These are phyloP conservation scores for Steccherinum ochraceum DNA, from an alignment of 768 basidiomycete species.

Conservation along the genomic window DNA sequence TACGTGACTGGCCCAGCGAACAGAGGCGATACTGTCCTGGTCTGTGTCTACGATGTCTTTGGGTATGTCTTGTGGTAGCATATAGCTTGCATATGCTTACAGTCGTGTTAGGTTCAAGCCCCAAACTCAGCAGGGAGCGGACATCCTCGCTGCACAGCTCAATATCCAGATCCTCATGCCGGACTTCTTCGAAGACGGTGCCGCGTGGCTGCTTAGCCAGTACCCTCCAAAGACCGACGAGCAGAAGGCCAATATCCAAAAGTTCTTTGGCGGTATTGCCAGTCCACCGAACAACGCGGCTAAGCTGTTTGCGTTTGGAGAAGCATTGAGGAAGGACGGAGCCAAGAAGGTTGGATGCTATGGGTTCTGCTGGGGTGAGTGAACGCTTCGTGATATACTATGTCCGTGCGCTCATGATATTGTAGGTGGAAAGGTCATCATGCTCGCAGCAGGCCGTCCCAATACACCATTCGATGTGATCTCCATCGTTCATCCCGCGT, in stretches of 20 bases:
- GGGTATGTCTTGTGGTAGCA: no score
- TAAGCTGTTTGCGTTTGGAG: conserved; percentile 37
- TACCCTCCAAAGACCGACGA: conserved; percentile 51
- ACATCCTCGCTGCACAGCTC: conserved; percentile 48
- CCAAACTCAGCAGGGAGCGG: conserved; percentile 60
- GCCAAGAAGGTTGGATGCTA: conserved; percentile 41
- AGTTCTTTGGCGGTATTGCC: conserved; percentile 54
- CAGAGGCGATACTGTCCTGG: conserved; percentile 40
- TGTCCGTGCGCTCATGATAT: neutral
- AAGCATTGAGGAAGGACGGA: conserved; percentile 35
- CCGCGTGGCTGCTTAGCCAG: conserved; percentile 40
- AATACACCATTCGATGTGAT: conserved; percentile 42
- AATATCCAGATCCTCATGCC: conserved; percentile 58
- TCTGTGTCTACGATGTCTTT: conserved; percentile 61
- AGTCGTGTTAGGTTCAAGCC: conserved; percentile 56
- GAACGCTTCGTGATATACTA: neutral
- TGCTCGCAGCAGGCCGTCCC: conserved; percentile 30
- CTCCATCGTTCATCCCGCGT: conserved; percentile 55
- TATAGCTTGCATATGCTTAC: no score
- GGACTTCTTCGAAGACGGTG: conserved; percentile 54
- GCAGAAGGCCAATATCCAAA: conserved; percentile 45
- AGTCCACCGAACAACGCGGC: conserved; percentile 31
- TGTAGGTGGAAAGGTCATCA: conserved; percentile 45
- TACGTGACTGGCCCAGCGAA: conserved; percentile 44
- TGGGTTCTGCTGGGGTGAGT: conserved; percentile 53